Evolutionary conservation across 169 alveolate genomes (phyloP), one percentile per base, ranked within the genome.

Genomic region (Eimeria praecox): DNA sequence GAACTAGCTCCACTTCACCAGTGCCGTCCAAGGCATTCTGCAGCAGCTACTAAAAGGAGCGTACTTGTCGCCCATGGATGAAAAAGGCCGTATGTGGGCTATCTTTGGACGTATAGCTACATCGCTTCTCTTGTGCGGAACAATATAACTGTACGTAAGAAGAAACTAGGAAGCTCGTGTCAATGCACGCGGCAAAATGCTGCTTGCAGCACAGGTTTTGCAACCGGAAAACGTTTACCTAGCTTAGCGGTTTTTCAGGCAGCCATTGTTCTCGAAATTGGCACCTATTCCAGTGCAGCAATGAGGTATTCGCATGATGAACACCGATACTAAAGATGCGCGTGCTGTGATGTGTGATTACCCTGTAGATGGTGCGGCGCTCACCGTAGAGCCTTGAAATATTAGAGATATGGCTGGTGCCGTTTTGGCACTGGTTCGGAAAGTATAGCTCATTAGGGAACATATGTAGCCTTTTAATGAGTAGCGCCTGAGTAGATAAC

Each of bases 51-150:
- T 30, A 69, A 33, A 33, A 69, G n/a, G 80, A 0, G 14, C 3
- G 12, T 69, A 22, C 10, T 20, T 69, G 22, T 14, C 49, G 3
- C 49, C 2, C 46, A 24, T 24, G 12, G 5, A 9, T 5, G 14
- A 24, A 35, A 69, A 69, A 69, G 80, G 80, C 80, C 49, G 80
- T 69, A 69, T 69, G 80, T 69, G 80, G 5, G 56, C 56, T 12
- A 5, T 5, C 56, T 49, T 12, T 8, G 56, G 5, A 49, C 56
- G 56, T 8, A 8, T 49, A 49, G 56, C 5, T 49, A 49, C 12
- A 49, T 49, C 56, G 56, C 5, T 49, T 5, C 56, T 49, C 56
- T 49, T 49, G 12, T 5, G 20, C 12, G 20, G 56, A 12, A 49
- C 56, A 49, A 8, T 49, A 49, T 12, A 49, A 59, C 22, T 59